Evolutionary conservation across 2,329 filamentous ascomycete genomes (phyloP).

Genomic region (Neonectria hederae): DNA sequence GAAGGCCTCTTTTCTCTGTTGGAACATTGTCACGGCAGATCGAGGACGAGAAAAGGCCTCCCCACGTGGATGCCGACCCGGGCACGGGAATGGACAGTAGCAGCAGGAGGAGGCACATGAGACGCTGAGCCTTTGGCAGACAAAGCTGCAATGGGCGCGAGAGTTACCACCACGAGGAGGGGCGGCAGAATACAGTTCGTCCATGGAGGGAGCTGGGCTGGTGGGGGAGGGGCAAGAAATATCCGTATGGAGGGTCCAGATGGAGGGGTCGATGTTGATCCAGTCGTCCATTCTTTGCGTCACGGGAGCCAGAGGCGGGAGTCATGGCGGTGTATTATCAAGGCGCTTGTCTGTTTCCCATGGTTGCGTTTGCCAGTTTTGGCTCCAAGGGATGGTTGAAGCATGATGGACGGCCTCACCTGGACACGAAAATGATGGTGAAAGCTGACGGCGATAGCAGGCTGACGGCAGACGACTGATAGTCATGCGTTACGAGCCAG

Average conservation of each 20-base stretch:
- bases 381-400: not conserved
- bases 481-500: slow-evolving; percentile 12
- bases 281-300: slow-evolving; percentile 20
- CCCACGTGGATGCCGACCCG: slow-evolving; percentile 39
- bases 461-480: slow-evolving; percentile 3
- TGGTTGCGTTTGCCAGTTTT: not conserved
- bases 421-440: not conserved
- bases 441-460: not conserved
- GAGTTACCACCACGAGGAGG: slow-evolving; percentile 44
- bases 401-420: not conserved
- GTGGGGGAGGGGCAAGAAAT: slow-evolving; percentile 38
- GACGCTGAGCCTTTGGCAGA: slow-evolving; percentile 11
- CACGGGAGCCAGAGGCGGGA: slow-evolving; percentile 22
- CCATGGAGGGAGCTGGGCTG: slow-evolving; percentile 31
- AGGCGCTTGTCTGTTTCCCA: not conserved
- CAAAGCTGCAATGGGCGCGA: slow-evolving; percentile 39
- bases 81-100: slow-evolving; percentile 30
- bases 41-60: slow-evolving; percentile 26
- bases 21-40: slow-evolving; percentile 11
- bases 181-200: slow-evolving; percentile 44
- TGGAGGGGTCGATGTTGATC: slow-evolving; percentile 41
- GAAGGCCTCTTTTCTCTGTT: slow-evolving; percentile 39
- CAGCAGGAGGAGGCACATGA: slow-evolving; percentile 29
- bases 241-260: slow-evolving; percentile 26
- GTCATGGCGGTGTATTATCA: slow-evolving; percentile 23